Evolutionary conservation across 352 stramenopile genomes (phyloP).

Genomic region (Globisporangium yorkense): DNA sequence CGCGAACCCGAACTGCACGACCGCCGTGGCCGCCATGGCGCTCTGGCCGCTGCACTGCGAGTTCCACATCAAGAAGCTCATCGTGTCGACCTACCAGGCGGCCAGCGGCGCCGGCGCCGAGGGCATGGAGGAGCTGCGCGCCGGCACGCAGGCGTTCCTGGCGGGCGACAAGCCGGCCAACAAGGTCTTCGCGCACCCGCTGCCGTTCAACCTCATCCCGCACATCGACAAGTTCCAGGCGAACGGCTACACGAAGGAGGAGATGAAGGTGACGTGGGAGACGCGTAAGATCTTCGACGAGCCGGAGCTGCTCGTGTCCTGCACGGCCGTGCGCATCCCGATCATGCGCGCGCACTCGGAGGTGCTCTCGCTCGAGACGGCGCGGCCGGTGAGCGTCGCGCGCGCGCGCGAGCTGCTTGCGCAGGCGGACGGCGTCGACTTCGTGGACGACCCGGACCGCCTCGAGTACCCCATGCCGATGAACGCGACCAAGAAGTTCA

Average conservation of each 20-base stretch:
- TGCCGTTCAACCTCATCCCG: slow-evolving; percentile 99
- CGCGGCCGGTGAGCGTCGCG: slow-evolving; percentile 83
- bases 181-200: slow-evolving; percentile 95
- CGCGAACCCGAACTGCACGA: slow-evolving; percentile 99
- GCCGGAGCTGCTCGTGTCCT: slow-evolving; percentile 76
- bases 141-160: slow-evolving; percentile 78
- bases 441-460: slow-evolving; percentile 86
- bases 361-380: slow-evolving; percentile 93
- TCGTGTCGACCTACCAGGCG: slow-evolving; percentile 96
- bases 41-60: slow-evolving; percentile 95
- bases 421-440: slow-evolving; percentile 89
- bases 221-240: slow-evolving; percentile 99
- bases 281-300: slow-evolving; percentile 97
- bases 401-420: slow-evolving; percentile 80
- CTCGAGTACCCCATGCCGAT: slow-evolving; percentile 96
- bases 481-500: slow-evolving; percentile 95
- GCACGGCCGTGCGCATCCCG: slow-evolving; percentile 95
- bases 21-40: slow-evolving; percentile 96
- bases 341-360: slow-evolving; percentile 97
- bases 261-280: slow-evolving; percentile 99
- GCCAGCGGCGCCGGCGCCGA: slow-evolving; percentile 87
- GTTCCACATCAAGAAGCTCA: slow-evolving; percentile 94
- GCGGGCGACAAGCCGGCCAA: slow-evolving; percentile 71
- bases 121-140: slow-evolving; percentile 95
- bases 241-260: slow-evolving; percentile 98